These are phyloP conservation scores for Aureobasidium sp. DNA, from an alignment of 2,329 filamentous ascomycete genomes.

Conservation along the genomic window DNA sequence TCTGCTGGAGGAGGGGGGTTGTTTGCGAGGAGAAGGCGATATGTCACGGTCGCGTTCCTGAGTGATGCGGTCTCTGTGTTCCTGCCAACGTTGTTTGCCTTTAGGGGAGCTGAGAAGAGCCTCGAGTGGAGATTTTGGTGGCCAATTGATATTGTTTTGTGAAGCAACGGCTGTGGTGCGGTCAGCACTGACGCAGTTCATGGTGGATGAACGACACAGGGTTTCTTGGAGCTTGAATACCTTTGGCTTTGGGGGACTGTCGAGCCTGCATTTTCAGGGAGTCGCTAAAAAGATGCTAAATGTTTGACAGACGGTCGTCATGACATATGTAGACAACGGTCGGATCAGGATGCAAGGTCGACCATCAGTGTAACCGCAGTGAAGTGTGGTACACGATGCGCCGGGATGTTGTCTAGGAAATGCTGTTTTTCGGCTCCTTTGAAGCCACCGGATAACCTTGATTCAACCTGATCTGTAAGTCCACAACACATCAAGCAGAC, in stretches of 20 bases:
- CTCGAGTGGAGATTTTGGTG: constrained; percentile 53
- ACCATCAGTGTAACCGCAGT: background rate
- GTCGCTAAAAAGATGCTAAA: constrained; percentile 31
- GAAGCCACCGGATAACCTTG: constrained; percentile 2
- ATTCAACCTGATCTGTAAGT: background rate
- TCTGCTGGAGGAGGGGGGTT: constrained; percentile 19
- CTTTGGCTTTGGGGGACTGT: constrained; percentile 37
- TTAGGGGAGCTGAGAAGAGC: constrained; percentile 64
- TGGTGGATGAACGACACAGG: background rate
- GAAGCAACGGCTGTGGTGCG: constrained; percentile 30
- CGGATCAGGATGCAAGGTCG: background rate
- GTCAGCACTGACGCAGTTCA: background rate
- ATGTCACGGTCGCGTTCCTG: constrained; percentile 23
- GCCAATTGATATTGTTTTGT: constrained; percentile 43
- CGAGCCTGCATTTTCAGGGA: constrained; percentile 18
- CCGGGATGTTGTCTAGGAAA: background rate
- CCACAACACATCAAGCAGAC: background rate
- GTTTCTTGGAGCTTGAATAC: constrained; percentile 19
- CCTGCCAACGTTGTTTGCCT: constrained; percentile 66
- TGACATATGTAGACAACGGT: background rate
- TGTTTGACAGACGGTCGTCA: background rate
- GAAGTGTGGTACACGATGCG: background rate
- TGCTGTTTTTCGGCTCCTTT: background rate
- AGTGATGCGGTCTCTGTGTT: constrained; percentile 48
- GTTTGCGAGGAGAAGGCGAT: constrained; percentile 48